These are phyloP conservation scores for Anthostomella pinea DNA, from an alignment of 2,329 filamentous ascomycete species.

Conservation along the genomic window DNA sequence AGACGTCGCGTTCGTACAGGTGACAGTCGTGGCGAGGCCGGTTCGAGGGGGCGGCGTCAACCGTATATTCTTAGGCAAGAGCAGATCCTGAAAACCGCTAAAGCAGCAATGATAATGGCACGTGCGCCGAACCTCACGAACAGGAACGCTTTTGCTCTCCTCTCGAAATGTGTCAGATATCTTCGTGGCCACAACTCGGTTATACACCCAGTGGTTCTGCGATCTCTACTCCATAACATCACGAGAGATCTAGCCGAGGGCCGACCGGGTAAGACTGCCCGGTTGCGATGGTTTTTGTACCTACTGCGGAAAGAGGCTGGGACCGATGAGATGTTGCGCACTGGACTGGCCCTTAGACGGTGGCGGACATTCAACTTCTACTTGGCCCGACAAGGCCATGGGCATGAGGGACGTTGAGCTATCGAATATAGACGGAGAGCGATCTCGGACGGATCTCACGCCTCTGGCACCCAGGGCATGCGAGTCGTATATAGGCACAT, in stretches of 20 bases:
- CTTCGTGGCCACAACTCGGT: conserved; percentile 22
- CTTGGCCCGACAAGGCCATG: conserved; percentile 2
- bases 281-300: conserved; percentile 35
- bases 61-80: not conserved
- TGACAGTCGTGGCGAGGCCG: not conserved
- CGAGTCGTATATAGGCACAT: not conserved
- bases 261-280: conserved; percentile 32
- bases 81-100: conserved; percentile 13
- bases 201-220: conserved; percentile 25
- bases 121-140: conserved; percentile 19
- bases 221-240: conserved; percentile 32
- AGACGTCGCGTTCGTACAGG: conserved; percentile 1
- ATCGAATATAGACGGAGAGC: too few relatives aligned
- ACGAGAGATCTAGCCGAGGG: conserved; percentile 36
- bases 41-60: not conserved
- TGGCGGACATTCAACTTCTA: conserved; percentile 19
- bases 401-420: not conserved
- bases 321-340: conserved; percentile 23
- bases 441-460: not conserved
- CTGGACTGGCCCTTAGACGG: conserved; percentile 15
- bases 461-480: not conserved
- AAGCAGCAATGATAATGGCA: conserved; percentile 18
- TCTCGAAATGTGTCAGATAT: conserved; percentile 32
- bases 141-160: conserved; percentile 27
- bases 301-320: conserved; percentile 28